phyloP scores from a whole-genome alignment of 2,329 filamentous ascomycete species.

The Xenosphaeropsis pyriputrescens region DNA sequence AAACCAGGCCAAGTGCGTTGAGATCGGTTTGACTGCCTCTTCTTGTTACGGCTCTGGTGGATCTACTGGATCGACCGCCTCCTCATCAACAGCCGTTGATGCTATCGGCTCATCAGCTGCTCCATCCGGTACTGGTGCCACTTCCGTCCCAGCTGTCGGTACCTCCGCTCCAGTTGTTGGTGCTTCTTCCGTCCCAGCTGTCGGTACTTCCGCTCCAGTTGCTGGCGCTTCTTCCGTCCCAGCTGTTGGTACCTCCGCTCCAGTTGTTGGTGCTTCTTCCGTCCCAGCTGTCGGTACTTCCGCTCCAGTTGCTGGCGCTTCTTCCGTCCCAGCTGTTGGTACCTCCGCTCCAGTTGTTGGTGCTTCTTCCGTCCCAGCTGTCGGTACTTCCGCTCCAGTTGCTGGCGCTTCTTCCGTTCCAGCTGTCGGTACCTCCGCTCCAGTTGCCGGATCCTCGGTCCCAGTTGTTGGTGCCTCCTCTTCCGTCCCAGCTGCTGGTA shows the following conservation, averaged over 20 bases:
- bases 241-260: slow-evolving; percentile 1
- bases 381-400: slow-evolving; percentile 1
- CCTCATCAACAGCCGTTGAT: too few relatives aligned
- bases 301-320: too few relatives aligned
- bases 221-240: not conserved
- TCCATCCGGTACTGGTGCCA: too few relatives aligned
- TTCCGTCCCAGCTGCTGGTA: slow-evolving; percentile 2
- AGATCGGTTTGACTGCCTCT: slow-evolving; percentile 28
- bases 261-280: not conserved
- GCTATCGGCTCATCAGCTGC: too few relatives aligned
- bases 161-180: slow-evolving; percentile 1
- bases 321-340: too few relatives aligned
- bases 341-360: not conserved
- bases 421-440: too few relatives aligned
- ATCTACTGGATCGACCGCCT: not conserved
- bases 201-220: slow-evolving; percentile 5
- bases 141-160: too few relatives aligned
- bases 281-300: slow-evolving; percentile 2
- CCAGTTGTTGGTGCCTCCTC: too few relatives aligned
- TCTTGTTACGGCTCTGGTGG: slow-evolving; percentile 14
- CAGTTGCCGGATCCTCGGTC: too few relatives aligned
- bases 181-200: slow-evolving; percentile 2
- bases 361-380: not conserved
- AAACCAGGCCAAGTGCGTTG: slow-evolving; percentile 30
- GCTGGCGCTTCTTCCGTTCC: too few relatives aligned